These are phyloP conservation scores for Myrica gale DNA, from an alignment of 306 rosid species.

Conservation along the genomic window DNA sequence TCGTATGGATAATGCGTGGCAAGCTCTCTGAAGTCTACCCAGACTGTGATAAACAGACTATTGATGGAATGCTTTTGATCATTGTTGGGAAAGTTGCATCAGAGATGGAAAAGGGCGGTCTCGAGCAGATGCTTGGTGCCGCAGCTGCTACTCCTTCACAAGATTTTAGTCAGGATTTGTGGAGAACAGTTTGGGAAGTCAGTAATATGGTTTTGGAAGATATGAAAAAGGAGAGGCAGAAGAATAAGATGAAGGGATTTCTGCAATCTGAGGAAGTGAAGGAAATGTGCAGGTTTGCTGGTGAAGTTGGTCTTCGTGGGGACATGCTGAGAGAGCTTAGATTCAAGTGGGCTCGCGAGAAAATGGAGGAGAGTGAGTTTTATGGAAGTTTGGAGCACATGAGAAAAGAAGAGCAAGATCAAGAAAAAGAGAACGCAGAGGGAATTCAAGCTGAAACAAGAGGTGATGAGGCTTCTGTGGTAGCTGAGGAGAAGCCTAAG, in stretches of 20 bases:
- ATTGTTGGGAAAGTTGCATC: conserved; percentile 56
- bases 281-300: conserved; percentile 87
- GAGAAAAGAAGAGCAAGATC: conserved; percentile 36
- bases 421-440: conserved; percentile 25
- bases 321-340: conserved; percentile 81
- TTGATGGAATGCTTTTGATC: conserved; percentile 60
- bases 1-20: conserved; percentile 72
- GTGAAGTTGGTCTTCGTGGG: conserved; percentile 81
- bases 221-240: conserved; percentile 69
- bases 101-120: conserved; percentile 60
- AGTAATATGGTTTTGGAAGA: conserved; percentile 73
- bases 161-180: conserved; percentile 86
- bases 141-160: conserved; percentile 19
- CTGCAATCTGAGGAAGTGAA: conserved; percentile 73
- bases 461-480: conserved; percentile 25
- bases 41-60: conserved; percentile 50
- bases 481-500: conserved; percentile 35
- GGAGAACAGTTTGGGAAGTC: conserved; percentile 92
- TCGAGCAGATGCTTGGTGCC: conserved; percentile 30
- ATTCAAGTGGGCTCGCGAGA: conserved; percentile 90
- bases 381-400: conserved; percentile 58
- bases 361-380: conserved; percentile 83
- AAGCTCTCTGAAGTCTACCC: conserved; percentile 49
- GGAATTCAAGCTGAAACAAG: conserved; percentile 14
- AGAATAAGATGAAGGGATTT: conserved; percentile 78